Conservation (phyloP, 1,284 basidiomycete species). For the Earliella scabrosa region DNA sequence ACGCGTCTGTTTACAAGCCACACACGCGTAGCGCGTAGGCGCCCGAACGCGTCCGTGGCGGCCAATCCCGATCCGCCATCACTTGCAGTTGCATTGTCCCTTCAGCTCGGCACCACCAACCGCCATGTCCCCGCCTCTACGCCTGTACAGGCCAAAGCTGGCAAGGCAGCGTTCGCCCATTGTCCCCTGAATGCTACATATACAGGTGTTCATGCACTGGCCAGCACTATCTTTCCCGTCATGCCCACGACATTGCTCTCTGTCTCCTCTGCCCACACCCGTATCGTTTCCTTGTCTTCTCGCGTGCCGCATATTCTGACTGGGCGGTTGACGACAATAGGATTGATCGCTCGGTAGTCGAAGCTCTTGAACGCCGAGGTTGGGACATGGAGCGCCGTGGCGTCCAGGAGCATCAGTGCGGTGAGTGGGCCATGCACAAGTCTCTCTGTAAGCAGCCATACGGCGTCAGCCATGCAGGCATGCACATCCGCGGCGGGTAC, state of each 20-base stretch:
- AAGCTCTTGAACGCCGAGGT: constrained; percentile 52
- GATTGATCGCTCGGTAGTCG: constrained; percentile 78
- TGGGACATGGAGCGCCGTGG: constrained; percentile 52
- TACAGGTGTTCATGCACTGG: constrained; percentile 4
- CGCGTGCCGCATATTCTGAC: constrained; percentile 59
- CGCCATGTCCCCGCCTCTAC: neutral
- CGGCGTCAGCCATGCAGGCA: neutral
- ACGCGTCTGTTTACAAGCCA: constrained; percentile 23
- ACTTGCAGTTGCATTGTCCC: constrained; percentile 3
- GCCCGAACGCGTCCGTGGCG: constrained; percentile 6
- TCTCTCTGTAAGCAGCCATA: constrained; percentile 51
- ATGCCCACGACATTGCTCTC: constrained; percentile 64
- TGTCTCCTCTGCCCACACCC: constrained; percentile 37
- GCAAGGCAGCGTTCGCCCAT: neutral
- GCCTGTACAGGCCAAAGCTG: constrained; percentile 3
- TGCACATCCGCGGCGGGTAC: neutral
- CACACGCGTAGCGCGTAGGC: constrained; percentile 23
- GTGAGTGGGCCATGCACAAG: constrained; percentile 85
- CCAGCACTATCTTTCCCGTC: constrained; percentile 51
- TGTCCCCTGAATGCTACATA: constrained; percentile 8
- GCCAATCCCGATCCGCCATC: constrained; percentile 3
- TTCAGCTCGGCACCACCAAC: neutral
- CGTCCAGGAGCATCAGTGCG: constrained; percentile 77
- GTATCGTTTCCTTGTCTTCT: constrained; percentile 35
- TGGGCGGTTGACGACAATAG: constrained; percentile 66